A percentile compares a stretch with the other conserved stretches of the same genome.
These are phyloP conservation scores for Exophiala sp. DNA, from an alignment of 2,329 filamentous ascomycete genomes.

Conservation along the genomic window DNA sequence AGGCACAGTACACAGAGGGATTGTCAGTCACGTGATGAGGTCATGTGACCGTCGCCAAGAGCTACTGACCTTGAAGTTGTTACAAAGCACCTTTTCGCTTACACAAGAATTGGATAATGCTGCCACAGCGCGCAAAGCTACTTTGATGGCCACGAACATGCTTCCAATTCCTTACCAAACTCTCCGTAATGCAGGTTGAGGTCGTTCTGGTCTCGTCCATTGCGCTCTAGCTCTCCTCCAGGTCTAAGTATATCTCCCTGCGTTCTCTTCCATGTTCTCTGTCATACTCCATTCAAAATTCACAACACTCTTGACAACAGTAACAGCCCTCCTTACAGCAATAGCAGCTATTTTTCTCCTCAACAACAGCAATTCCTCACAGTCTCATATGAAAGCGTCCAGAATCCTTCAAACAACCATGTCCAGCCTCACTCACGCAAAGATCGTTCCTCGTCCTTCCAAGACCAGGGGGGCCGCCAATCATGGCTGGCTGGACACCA, in stretches of 20 bases:
- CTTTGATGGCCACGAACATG: not conserved
- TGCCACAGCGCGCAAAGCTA: not conserved
- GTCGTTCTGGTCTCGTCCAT: constrained; percentile 20
- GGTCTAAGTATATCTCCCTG: constrained; percentile 26
- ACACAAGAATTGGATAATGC: constrained; percentile 20
- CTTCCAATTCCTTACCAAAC: constrained; percentile 9
- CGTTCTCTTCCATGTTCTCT: constrained; percentile 20
- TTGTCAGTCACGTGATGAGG: no score
- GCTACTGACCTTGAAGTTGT: no score
- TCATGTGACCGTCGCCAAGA: no score
- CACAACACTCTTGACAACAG: constrained; percentile 17
- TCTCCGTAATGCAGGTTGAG: constrained; percentile 11
- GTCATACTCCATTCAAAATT: constrained; percentile 21
- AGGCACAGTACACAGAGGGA: no score
- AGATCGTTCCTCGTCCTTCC: constrained; percentile 69
- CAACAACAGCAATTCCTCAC: constrained; percentile 10
- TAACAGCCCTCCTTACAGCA: constrained; percentile 20
- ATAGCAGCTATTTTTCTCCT: constrained; percentile 23
- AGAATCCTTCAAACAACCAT: constrained; percentile 42
- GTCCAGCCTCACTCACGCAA: constrained; percentile 60
- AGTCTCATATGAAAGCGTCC: constrained; percentile 24
- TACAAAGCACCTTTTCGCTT: constrained; percentile 7
- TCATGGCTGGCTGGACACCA: constrained; percentile 82
- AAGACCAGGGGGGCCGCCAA: constrained; percentile 66
- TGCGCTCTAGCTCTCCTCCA: constrained; percentile 16